phyloP scores from a whole-genome alignment of 257 asterid species.

The Solanum sparsipilum region DNA sequence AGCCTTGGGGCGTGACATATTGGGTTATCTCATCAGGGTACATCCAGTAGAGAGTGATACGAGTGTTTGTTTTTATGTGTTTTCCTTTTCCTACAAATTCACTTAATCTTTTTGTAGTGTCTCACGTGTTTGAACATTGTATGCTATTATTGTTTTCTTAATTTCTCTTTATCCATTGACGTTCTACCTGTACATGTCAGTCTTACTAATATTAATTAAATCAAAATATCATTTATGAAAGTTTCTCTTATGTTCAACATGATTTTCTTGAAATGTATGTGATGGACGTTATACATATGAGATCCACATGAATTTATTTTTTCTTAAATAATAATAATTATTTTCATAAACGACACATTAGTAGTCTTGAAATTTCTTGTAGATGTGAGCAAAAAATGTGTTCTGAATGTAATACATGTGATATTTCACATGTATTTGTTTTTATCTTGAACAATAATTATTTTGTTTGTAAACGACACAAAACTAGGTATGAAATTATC shows the following conservation, averaged over 20 bases:
- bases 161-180: no score
- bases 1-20: no score
- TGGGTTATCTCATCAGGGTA: background rate
- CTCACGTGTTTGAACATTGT: no score
- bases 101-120: background rate
- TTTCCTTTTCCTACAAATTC: background rate
- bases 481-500: background rate
- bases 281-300: background rate
- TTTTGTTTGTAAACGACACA: background rate
- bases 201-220: no score
- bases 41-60: background rate
- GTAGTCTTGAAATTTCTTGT: background rate
- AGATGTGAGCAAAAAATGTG: background rate
- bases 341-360: background rate
- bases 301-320: background rate
- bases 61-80: background rate
- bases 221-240: no score
- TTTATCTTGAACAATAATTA: background rate
- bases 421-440: background rate
- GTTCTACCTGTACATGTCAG: no score
- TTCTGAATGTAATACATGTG: background rate
- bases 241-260: no score
- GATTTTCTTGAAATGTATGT: background rate
- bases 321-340: no score
- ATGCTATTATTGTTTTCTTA: no score